Evolutionary conservation across 768 basidiomycete species (phyloP).

Genomic region (Hydnomerulius pinastri): DNA sequence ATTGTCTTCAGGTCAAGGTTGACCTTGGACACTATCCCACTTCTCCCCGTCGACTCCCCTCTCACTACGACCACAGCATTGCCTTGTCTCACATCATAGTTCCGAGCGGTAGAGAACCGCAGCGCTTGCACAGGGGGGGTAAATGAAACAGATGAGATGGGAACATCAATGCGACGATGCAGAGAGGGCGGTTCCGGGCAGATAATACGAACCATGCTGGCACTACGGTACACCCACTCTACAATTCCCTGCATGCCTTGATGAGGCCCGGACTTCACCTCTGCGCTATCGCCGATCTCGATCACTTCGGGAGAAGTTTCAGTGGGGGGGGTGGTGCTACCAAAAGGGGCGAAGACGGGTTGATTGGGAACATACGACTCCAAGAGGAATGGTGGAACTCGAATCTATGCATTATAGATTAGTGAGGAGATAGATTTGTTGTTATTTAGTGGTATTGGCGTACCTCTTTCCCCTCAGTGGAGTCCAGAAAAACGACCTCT

Average conservation of each 20-base stretch:
- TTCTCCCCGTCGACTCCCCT: neutral
- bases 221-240: too few relatives aligned
- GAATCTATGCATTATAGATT: neutral
- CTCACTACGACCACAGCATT: neutral
- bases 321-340: neutral
- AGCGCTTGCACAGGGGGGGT: neutral
- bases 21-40: neutral
- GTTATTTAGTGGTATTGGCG: neutral
- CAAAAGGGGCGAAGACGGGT: neutral
- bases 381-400: neutral
- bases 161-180: neutral
- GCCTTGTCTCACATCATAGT: neutral
- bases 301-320: neutral
- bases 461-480: neutral
- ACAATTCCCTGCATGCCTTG: too few relatives aligned
- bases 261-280: neutral
- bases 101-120: neutral
- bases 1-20: neutral
- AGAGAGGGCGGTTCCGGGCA: too few relatives aligned
- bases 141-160: neutral
- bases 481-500: neutral
- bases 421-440: neutral
- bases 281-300: neutral
- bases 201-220: too few relatives aligned
- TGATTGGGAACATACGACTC: neutral